Percentiles rank a stretch among this genome's conserved stretches.
phyloP scores from a whole-genome alignment of 2,329 filamentous ascomycete species.

The Fusarium continuum region DNA sequence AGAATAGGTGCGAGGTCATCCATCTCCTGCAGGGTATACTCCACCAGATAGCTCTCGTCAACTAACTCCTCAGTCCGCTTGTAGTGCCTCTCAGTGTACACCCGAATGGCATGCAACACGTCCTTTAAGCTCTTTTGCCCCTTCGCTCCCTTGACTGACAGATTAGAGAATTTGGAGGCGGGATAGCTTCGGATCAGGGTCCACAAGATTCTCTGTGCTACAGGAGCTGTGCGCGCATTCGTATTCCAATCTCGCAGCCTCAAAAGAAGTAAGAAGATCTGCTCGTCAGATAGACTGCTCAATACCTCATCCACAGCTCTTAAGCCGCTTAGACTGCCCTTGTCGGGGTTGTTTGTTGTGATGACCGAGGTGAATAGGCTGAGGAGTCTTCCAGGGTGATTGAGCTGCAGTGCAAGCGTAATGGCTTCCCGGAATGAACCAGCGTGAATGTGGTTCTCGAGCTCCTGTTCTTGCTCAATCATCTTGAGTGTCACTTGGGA shows the following conservation, averaged over 20 bases:
- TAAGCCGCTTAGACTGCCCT: conserved; percentile 70
- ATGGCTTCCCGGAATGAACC: conserved; percentile 94
- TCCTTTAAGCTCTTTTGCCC: conserved; percentile 78
- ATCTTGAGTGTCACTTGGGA: conserved; percentile 78
- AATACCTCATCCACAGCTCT: conserved; percentile 85
- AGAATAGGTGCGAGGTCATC: conserved; percentile 69
- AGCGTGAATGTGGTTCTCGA: conserved; percentile 90
- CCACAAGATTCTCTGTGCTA: conserved; percentile 87
- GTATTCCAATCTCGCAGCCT: conserved; percentile 97
- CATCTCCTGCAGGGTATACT: conserved; percentile 95
- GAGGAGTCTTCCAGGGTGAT: conserved; percentile 89
- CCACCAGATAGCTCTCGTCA: conserved; percentile 93
- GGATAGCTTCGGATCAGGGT: conserved; percentile 84
- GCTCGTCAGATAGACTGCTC: conserved; percentile 79
- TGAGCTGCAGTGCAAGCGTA: conserved; percentile 88
- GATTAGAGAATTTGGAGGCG: conserved; percentile 75
- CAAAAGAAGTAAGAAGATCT: conserved; percentile 83
- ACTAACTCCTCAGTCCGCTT: conserved; percentile 87
- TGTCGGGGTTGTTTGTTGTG: conserved; percentile 66
- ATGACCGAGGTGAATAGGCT: conserved; percentile 84
- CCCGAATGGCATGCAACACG: conserved; percentile 84
- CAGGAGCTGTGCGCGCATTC: conserved; percentile 83
- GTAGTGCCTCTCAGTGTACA: conserved; percentile 94
- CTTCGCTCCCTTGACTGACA: conserved; percentile 68
- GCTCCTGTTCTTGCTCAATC: conserved; percentile 92